Evolutionary conservation across 1,139 yeast genomes (phyloP).

Genomic region (Kazachstania sp.): DNA sequence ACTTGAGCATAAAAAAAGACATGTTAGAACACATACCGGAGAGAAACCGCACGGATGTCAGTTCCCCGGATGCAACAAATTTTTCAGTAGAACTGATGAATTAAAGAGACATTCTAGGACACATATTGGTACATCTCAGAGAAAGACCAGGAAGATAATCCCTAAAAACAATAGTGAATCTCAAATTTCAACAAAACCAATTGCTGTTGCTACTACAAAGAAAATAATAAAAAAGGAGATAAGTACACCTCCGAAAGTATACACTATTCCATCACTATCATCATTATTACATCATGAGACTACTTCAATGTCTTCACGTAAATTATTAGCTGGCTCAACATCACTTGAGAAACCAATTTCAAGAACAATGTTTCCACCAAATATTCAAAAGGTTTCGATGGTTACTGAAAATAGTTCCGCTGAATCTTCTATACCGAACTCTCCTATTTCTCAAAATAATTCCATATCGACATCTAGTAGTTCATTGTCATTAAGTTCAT

Average conservation of each 20-base stretch:
- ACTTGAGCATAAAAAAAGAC: slow-evolving; percentile 12
- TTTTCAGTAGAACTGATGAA: slow-evolving; percentile 13
- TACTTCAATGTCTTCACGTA: not conserved
- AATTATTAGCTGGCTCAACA: not conserved
- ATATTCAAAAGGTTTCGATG: not conserved
- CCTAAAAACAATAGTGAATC: not conserved
- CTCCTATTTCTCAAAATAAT: slow-evolving; percentile 5
- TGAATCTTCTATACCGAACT: not conserved
- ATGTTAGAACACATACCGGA: slow-evolving; percentile 13
- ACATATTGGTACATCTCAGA: slow-evolving; percentile 6
- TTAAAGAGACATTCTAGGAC: slow-evolving; percentile 11
- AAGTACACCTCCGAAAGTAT: not conserved
- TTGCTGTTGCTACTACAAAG: not conserved
- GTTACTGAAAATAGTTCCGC: not conserved
- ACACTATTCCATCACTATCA: not conserved
- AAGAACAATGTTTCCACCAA: slow-evolving; percentile 1
- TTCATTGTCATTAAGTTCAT: slow-evolving; percentile 11
- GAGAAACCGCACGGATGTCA: slow-evolving; percentile 11
- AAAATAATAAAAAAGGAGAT: not conserved
- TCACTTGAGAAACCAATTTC: not conserved
- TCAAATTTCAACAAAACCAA: not conserved
- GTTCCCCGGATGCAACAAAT: slow-evolving; percentile 8
- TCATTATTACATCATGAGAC: not conserved
- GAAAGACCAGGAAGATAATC: slow-evolving; percentile 5
- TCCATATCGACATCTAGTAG: slow-evolving; percentile 17